These are phyloP conservation scores for Hymenoscyphus infarciens DNA, from an alignment of 2,329 filamentous ascomycete genomes.

Conservation along the genomic window DNA sequence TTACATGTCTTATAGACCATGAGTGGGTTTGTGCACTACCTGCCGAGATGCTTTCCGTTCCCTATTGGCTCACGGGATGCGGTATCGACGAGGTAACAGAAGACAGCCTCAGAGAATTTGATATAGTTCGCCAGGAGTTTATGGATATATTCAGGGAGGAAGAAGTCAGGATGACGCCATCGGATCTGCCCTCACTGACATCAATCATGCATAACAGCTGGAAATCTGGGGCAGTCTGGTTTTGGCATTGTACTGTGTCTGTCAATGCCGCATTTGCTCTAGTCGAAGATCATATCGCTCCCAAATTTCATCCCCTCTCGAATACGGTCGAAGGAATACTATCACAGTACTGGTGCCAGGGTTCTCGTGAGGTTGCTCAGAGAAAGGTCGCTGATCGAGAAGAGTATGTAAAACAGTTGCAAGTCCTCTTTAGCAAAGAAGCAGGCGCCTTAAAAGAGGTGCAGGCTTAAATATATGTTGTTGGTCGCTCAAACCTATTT, in stretches of 20 bases:
- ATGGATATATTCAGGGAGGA: constrained; percentile 28
- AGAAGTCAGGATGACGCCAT: constrained; percentile 18
- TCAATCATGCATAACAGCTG: constrained; percentile 28
- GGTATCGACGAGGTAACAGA: constrained; percentile 24
- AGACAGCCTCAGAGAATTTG: constrained; percentile 24
- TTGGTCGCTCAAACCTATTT: constrained; percentile 14
- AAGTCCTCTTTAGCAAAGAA: constrained; percentile 18
- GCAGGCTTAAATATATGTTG: neutral
- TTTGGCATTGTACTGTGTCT: constrained; percentile 31
- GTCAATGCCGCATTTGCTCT: constrained; percentile 29
- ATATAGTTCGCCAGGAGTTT: constrained; percentile 25
- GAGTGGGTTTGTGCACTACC: constrained; percentile 38
- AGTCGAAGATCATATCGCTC: constrained; percentile 29
- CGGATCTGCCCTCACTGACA: constrained; percentile 20
- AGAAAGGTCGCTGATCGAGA: constrained; percentile 22
- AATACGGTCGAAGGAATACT: constrained; percentile 22
- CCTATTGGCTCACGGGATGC: constrained; percentile 36
- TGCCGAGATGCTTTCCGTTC: constrained; percentile 31
- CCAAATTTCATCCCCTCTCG: constrained; percentile 25
- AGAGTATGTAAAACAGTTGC: constrained; percentile 20
- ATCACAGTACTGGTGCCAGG: constrained; percentile 24
- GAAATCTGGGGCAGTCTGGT: constrained; percentile 33
- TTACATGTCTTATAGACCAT: constrained; percentile 37
- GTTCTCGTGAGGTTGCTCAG: constrained; percentile 23
- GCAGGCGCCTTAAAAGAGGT: neutral